Percentiles rank a stretch among this genome's conserved stretches.
Evolutionary conservation across 371 early-diverging fungal species (phyloP).

Genomic region (Mortierella polycephala): DNA sequence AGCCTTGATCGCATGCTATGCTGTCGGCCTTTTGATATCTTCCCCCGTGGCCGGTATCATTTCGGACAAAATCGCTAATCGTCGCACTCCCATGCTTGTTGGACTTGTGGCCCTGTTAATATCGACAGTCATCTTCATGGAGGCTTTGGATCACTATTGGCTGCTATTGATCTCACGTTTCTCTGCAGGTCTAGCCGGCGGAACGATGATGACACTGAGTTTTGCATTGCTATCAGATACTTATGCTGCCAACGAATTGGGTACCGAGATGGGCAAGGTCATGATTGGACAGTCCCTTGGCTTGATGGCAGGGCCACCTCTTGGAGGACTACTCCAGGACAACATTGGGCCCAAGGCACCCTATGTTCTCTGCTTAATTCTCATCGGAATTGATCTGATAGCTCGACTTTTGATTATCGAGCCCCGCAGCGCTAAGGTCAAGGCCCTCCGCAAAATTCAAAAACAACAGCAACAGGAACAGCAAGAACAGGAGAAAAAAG

Average conservation of each 20-base stretch:
- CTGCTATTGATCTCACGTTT: constrained; percentile 66
- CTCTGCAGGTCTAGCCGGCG: constrained; percentile 69
- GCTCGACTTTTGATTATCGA: constrained; percentile 68
- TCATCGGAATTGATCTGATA: constrained; percentile 69
- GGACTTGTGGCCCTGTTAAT: constrained; percentile 65
- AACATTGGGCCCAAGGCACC: constrained; percentile 72
- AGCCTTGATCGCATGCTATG: constrained; percentile 40
- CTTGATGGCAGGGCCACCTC: constrained; percentile 45
- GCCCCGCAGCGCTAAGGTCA: constrained; percentile 48
- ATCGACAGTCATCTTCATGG: constrained; percentile 69
- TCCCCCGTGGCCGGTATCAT: constrained; percentile 37
- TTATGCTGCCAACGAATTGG: constrained; percentile 65
- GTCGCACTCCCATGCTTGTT: constrained; percentile 64
- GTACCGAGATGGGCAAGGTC: constrained; percentile 69
- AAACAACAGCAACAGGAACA: constrained; percentile 16
- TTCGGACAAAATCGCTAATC: constrained; percentile 41
- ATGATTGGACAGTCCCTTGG: constrained; percentile 43
- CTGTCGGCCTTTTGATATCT: constrained; percentile 26
- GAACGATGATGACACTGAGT: constrained; percentile 70
- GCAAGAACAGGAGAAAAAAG: background rate
- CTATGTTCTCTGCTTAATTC: constrained; percentile 75
- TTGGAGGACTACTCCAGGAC: constrained; percentile 62
- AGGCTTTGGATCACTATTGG: constrained; percentile 60
- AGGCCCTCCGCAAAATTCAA: constrained; percentile 23
- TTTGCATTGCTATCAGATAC: constrained; percentile 71